phyloP scores from a whole-genome alignment of 1,284 basidiomycete genomes.

The Trichosporon sp. region DNA sequence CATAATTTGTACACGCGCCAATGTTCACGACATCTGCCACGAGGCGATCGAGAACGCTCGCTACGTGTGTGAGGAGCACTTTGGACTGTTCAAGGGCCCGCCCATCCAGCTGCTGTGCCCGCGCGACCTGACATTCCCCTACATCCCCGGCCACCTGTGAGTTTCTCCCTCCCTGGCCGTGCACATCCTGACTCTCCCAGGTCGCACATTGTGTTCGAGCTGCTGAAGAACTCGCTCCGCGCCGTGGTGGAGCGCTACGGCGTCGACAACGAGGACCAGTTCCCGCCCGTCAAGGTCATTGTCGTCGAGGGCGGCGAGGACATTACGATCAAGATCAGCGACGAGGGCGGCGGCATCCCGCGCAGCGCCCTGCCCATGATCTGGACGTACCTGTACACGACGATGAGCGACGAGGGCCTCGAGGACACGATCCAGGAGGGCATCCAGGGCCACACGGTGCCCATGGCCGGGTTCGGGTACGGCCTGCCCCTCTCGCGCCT shows the following conservation, averaged over 20 bases:
- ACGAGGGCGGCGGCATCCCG: slow-evolving; percentile 95
- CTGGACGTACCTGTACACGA: slow-evolving; percentile 97
- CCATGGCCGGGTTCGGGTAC: slow-evolving; percentile 94
- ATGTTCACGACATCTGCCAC: slow-evolving; percentile 92
- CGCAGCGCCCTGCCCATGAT: slow-evolving; percentile 90
- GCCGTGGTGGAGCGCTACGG: slow-evolving; percentile 90
- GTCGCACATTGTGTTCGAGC: slow-evolving; percentile 93
- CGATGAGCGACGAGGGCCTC: slow-evolving; percentile 85
- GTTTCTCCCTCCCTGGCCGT: slow-evolving; percentile 14
- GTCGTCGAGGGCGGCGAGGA: slow-evolving; percentile 92
- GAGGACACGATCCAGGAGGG: slow-evolving; percentile 78
- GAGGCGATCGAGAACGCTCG: slow-evolving; percentile 97
- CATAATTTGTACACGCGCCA: slow-evolving; percentile 96
- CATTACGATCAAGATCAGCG: slow-evolving; percentile 97
- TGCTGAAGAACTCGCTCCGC: slow-evolving; percentile 97
- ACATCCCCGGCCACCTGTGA: slow-evolving; percentile 89
- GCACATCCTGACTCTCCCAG: slow-evolving; percentile 29
- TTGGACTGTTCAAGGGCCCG: slow-evolving; percentile 89
- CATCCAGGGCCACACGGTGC: slow-evolving; percentile 87
- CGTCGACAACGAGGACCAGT: slow-evolving; percentile 74
- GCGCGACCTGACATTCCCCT: slow-evolving; percentile 81
- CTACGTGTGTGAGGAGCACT: slow-evolving; percentile 98
- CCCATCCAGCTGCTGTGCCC: slow-evolving; percentile 97
- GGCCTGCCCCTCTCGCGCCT: slow-evolving; percentile 86
- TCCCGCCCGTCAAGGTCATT: slow-evolving; percentile 94